Conservation (phyloP, 805 yeast genomes). For the Wickerhamiella cacticola region DNA sequence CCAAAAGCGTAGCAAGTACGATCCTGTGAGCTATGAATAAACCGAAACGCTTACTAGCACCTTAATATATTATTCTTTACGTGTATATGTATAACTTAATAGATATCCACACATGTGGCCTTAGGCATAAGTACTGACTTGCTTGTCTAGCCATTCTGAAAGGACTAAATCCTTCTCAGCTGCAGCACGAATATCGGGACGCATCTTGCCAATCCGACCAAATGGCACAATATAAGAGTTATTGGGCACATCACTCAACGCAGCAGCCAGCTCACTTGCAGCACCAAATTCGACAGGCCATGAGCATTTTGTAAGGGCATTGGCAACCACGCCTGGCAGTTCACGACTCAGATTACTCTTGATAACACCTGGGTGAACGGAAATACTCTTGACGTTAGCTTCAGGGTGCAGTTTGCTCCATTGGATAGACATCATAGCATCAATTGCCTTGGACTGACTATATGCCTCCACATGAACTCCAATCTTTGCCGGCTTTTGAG, state of each 20-base stretch:
- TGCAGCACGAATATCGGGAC: slow-evolving; percentile 30
- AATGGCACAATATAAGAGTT: slow-evolving; percentile 32
- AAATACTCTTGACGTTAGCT: slow-evolving; percentile 28
- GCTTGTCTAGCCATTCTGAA: not conserved
- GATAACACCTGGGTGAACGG: slow-evolving; percentile 36
- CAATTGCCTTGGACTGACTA: slow-evolving; percentile 37
- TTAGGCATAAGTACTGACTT: not conserved
- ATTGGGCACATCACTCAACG: slow-evolving; percentile 29
- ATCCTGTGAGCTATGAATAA: slow-evolving; percentile 55
- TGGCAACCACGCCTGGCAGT: not conserved
- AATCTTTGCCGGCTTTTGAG: slow-evolving; percentile 28
- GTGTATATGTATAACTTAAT: not conserved
- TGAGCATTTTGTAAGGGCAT: slow-evolving; percentile 11
- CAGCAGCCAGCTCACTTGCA: slow-evolving; percentile 35
- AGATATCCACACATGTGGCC: too few relatives aligned
- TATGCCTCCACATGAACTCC: slow-evolving; percentile 22
- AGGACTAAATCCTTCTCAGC: slow-evolving; percentile 26
- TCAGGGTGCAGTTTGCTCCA: slow-evolving; percentile 31
- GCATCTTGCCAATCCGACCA: slow-evolving; percentile 32
- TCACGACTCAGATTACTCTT: slow-evolving; percentile 30
- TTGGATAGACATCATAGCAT: slow-evolving; percentile 29
- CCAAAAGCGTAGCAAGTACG: slow-evolving; percentile 52
- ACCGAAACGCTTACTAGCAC: too few relatives aligned
- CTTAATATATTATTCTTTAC: too few relatives aligned
- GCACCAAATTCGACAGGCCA: slow-evolving; percentile 33